A percentile compares a stretch with the other conserved stretches of the same genome.
Conservation (phyloP, 495 filamentous ascomycete genomes). For the Talaromyces wortmannii region DNA sequence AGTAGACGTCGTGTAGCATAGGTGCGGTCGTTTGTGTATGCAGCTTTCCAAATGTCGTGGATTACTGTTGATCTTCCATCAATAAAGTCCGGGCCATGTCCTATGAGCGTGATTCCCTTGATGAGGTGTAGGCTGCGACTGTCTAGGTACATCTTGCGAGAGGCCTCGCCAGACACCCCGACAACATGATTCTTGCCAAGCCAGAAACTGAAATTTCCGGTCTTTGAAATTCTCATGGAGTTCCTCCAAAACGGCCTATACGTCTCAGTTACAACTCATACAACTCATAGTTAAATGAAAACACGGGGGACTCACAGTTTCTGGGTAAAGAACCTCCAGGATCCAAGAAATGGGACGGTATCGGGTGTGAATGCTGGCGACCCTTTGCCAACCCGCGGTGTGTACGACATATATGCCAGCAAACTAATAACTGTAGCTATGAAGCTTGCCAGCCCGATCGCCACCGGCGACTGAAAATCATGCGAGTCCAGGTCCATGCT, state of each 20-base stretch:
- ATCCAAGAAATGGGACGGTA: background rate
- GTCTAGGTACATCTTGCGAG: conserved; percentile 34
- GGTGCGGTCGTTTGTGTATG: background rate
- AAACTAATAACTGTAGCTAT: background rate
- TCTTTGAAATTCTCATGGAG: conserved; percentile 1
- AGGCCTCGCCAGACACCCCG: conserved; percentile 27
- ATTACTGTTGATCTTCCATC: background rate
- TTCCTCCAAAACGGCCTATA: background rate
- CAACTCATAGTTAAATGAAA: background rate
- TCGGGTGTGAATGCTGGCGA: background rate
- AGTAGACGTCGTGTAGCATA: background rate
- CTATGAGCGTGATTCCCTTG: conserved; percentile 21
- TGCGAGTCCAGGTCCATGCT: background rate
- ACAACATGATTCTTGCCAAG: conserved; percentile 36
- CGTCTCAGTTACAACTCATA: background rate
- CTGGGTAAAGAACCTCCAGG: background rate
- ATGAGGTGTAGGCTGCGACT: conserved; percentile 28
- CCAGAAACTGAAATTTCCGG: conserved; percentile 42
- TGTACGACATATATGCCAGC: background rate
- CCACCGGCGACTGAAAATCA: background rate
- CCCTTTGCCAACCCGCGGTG: background rate
- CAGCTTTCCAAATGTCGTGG: background rate
- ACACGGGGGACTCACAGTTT: background rate
- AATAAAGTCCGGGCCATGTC: conserved; percentile 2
- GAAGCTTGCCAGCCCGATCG: background rate